phyloP scores from a whole-genome alignment of 139 green algal genomes.

The Coccomyxa sp. region DNA sequence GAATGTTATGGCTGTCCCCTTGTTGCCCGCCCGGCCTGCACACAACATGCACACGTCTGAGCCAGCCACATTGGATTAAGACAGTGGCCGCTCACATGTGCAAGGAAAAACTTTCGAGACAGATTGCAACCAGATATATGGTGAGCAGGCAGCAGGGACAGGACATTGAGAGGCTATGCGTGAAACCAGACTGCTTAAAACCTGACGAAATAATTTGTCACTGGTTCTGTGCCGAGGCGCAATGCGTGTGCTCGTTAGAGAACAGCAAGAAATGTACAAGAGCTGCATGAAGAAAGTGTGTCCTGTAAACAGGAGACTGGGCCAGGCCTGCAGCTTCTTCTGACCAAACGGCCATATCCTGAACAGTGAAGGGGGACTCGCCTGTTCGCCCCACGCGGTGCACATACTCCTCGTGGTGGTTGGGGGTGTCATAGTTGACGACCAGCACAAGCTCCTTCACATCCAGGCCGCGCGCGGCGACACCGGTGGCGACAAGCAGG shows the following conservation, averaged over 20 bases:
- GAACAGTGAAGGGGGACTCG: not conserved
- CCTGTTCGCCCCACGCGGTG: constrained; percentile 90
- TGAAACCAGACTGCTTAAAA: too few species aligned
- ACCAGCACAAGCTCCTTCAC: constrained; percentile 92
- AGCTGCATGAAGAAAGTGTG: too few species aligned
- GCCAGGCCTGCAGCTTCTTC: too few species aligned
- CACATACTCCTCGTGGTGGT: constrained; percentile 99
- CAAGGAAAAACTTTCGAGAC: not conserved
- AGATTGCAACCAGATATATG: not conserved
- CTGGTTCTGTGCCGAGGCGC: too few species aligned
- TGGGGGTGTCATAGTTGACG: constrained; percentile 96
- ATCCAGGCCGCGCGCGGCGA: constrained; percentile 93
- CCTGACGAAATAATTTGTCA: too few species aligned
- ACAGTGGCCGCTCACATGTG: not conserved
- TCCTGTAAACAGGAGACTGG: too few species aligned
- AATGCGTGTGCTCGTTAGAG: too few species aligned
- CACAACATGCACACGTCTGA: too few species aligned
- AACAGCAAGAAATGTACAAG: too few species aligned
- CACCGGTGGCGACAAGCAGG: constrained; percentile 81
- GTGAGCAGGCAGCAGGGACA: too few species aligned
- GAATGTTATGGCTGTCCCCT: constrained; percentile 95
- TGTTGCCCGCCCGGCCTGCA: constrained; percentile 71
- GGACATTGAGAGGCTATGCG: too few species aligned
- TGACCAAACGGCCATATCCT: too few species aligned
- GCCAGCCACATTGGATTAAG: not conserved